Base-by-base conservation (phyloP, 2,329 filamentous ascomycete species). In the Neodidymelliopsis sp. region DNA sequence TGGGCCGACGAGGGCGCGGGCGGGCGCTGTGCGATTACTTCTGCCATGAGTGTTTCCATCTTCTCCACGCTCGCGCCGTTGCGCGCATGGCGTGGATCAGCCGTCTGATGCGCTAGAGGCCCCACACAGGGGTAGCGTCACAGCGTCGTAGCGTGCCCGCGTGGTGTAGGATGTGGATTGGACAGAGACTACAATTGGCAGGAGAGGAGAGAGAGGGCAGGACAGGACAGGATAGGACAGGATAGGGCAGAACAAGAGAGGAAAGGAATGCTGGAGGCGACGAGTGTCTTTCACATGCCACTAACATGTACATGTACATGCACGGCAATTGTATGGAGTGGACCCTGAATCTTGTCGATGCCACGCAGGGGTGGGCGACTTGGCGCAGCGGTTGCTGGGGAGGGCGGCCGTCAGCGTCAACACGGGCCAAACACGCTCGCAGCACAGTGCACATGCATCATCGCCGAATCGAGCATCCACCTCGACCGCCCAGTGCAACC, bases 41-140 rank as follows among this genome's bases (percentile, higher is more conserved):
- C 65, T n/a, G 64, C 63, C 67, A 70, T 71, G 56, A 51, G 56
- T 54, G 58, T 53, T 42, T 64, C 59, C 63, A 56, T 63, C 44
- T 47, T 54, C 35, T 47, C 52, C 29, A 50, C 50, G 43, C 36
- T 42, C 33, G 37, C 44, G 44, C 48, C 27, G 52, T 48, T 37
- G 38, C 57, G 15, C 36, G 45, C 47, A 50, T 45, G 58, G 57
- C 43, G 51, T 55, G 51, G 53, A 60, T 60, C 55, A 45, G 43
- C 52, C 38, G 52, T 42, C 41, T 47, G 54, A 36, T 56, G 54
- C 52, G 48, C 59, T 60, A 63, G 54, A 37, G 35, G 36, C 50
- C 47, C 53, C 56, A 46, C 56, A 28, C 49, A 52, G 59, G 62
- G 56, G 59, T 51, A 48, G 42, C 47, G 47, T 44, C 23, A 28